Base-by-base conservation (phyloP, 495 filamentous ascomycete species). In the Lophiotrema nucula region DNA sequence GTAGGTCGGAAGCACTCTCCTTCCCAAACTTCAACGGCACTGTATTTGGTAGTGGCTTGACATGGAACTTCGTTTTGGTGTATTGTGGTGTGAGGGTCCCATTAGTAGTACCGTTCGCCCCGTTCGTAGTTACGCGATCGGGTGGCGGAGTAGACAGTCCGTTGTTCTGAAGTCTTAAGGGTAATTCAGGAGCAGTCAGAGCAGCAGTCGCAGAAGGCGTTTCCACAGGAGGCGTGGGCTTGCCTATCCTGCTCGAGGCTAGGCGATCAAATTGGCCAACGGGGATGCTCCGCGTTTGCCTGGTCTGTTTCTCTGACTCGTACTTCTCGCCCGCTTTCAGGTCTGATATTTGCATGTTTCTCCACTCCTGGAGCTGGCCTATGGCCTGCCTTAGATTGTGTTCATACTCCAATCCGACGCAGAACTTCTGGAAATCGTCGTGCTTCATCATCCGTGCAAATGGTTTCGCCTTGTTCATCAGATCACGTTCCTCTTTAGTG, bases 371-470 rank as follows among this genome's bases (percentile, higher is more conserved):
- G 3, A 99, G 77, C 66, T 97, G 93, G 2, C 78, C 48, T 52
- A 99, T 93, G 3, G 95, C 95, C 68, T 93, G 82, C 11, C 95
- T 84, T 3, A 99, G 76, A 60, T 95, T 93, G 49, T 90, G 85
- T 68, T 99, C 93, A 64, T 95, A 89, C 23, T 92, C 82, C 1
- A 99, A 74, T 0, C 87, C 90, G 37, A 87, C 82, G 67, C 85
- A 87, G 63, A 96, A 87, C 19, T 86, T 81, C 31, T 93, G 87
- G 67, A 95, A 97, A 69, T 99, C 95, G 38, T 82, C 77, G 62
- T 86, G 85, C 61, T 90, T 95, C 95, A 97, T 97, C 81, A 97
- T 92, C 23, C 93, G 83, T 21, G 91, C 93, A 58, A 97, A 93
- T 0, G 93, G 93, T 67, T 99, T 99, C 26, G 88, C 87, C 68